Evolutionary conservation across 192 early-diverging fungal species (phyloP).

Genomic region (Mortierella hygrophila): DNA sequence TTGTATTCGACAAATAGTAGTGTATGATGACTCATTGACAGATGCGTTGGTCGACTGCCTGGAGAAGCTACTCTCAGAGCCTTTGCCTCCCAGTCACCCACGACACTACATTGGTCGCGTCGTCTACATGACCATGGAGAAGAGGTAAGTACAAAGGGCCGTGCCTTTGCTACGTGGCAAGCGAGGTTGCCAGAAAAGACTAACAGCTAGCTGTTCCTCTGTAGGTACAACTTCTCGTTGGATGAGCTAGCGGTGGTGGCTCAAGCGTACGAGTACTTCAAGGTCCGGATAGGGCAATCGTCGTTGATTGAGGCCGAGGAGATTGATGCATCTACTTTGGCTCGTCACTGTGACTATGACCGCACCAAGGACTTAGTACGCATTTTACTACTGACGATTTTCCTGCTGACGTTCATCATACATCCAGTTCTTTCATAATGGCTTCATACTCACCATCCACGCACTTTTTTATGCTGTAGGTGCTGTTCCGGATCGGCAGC

Average conservation of each 20-base stretch:
- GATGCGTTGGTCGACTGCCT: constrained; percentile 37
- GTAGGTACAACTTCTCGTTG: constrained; percentile 45
- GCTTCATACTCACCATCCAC: not conserved
- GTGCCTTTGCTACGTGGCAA: no score
- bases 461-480: not conserved
- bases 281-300: constrained; percentile 17
- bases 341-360: constrained; percentile 33
- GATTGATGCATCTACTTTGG: constrained; percentile 12
- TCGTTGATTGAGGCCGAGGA: constrained; percentile 9
- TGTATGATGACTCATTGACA: constrained; percentile 49
- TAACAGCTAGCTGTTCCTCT: no score
- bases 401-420: not conserved
- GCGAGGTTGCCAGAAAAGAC: no score
- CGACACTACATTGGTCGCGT: constrained; percentile 26
- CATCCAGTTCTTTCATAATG: not conserved
- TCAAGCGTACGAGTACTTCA: constrained; percentile 46
- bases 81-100: constrained; percentile 31
- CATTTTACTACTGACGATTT: not conserved
- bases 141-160: constrained; percentile 16
- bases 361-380: constrained; percentile 45
- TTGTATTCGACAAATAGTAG: constrained; percentile 9
- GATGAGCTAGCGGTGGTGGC: constrained; percentile 43
- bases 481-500: not conserved
- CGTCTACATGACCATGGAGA: constrained; percentile 45
- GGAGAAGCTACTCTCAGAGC: constrained; percentile 20